phyloP scores from a whole-genome alignment of 2,329 filamentous ascomycete species.

The Fusarium tuaranense region DNA sequence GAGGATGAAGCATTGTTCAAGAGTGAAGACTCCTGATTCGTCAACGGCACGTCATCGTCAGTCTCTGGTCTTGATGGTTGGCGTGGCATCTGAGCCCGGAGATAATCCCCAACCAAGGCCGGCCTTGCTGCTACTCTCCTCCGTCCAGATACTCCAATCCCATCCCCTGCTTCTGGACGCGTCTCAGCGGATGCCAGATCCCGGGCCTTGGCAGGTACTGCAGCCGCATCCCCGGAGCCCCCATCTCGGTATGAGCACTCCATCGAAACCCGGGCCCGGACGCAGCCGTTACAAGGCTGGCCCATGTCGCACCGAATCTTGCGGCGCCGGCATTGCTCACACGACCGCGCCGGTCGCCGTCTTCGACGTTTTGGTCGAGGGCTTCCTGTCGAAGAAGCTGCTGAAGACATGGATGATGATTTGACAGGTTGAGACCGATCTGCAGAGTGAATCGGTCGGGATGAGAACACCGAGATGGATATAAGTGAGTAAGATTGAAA shows the following conservation, averaged over 20 bases:
- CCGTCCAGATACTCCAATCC: neutral
- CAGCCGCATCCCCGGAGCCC: neutral
- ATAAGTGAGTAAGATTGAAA: conserved; percentile 17
- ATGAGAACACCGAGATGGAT: conserved; percentile 11
- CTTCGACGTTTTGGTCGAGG: conserved; percentile 38
- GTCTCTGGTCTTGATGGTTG: neutral
- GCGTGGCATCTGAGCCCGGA: conserved; percentile 17
- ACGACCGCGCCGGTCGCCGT: conserved; percentile 41
- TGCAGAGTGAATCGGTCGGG: neutral
- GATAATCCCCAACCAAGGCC: conserved; percentile 12
- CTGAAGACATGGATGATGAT: conserved; percentile 6
- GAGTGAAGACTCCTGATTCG: neutral
- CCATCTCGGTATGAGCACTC: conserved; percentile 43
- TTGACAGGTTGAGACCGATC: neutral
- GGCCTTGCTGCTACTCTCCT: neutral
- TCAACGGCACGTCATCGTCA: neutral
- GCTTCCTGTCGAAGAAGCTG: conserved; percentile 7
- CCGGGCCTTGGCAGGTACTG: neutral
- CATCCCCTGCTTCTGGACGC: conserved; percentile 5
- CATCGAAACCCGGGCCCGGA: conserved; percentile 40
- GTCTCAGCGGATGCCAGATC: neutral
- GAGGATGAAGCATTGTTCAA: neutral
- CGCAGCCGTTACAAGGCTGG: conserved; percentile 40
- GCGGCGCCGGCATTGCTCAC: conserved; percentile 43
- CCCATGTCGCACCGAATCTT: conserved; percentile 40